Evolutionary conservation across 768 basidiomycete species (phyloP).

Genomic region (Phanerochaete carnosa): DNA sequence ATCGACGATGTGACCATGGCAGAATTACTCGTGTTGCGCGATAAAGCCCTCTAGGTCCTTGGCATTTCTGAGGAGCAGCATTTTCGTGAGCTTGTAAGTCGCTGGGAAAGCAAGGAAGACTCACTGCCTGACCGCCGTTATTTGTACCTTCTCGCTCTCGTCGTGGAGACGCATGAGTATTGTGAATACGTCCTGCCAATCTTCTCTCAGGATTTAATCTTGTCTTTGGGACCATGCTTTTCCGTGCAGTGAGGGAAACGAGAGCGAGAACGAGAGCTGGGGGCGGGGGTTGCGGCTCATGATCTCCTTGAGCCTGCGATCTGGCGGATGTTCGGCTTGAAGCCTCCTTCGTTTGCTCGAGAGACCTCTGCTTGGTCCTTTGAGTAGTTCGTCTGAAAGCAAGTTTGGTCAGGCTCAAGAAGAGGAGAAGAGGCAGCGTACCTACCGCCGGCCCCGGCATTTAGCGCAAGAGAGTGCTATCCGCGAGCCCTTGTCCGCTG

Average conservation of each 20-base stretch:
- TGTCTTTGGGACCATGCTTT: slow-evolving; percentile 69
- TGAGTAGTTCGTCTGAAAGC: too few relatives aligned
- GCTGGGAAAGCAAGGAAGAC: slow-evolving; percentile 23
- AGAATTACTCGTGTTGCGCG: slow-evolving; percentile 78
- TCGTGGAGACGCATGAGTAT: slow-evolving; percentile 83
- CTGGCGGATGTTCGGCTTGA: slow-evolving; percentile 86
- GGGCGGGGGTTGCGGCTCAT: slow-evolving; percentile 94
- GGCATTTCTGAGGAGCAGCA: slow-evolving; percentile 49
- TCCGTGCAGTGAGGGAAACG: slow-evolving; percentile 72
- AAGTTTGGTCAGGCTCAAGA: too few relatives aligned
- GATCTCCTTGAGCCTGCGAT: slow-evolving; percentile 79
- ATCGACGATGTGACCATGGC: slow-evolving; percentile 95
- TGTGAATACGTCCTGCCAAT: slow-evolving; percentile 89
- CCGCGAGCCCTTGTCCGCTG: too few relatives aligned
- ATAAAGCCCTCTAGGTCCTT: slow-evolving; percentile 61
- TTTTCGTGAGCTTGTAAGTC: neutral
- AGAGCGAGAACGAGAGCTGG: slow-evolving; percentile 87
- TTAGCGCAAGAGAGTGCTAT: too few relatives aligned
- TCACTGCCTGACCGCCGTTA: slow-evolving; percentile 86
- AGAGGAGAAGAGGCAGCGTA: too few relatives aligned
- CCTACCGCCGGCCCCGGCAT: too few relatives aligned
- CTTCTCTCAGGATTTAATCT: slow-evolving; percentile 65
- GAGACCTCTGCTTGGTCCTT: slow-evolving; percentile 28
- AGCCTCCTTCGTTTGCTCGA: slow-evolving; percentile 66
- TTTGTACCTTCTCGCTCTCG: slow-evolving; percentile 91